phyloP scores from a whole-genome alignment of 768 basidiomycete species.

The Boletellus emodensis region DNA sequence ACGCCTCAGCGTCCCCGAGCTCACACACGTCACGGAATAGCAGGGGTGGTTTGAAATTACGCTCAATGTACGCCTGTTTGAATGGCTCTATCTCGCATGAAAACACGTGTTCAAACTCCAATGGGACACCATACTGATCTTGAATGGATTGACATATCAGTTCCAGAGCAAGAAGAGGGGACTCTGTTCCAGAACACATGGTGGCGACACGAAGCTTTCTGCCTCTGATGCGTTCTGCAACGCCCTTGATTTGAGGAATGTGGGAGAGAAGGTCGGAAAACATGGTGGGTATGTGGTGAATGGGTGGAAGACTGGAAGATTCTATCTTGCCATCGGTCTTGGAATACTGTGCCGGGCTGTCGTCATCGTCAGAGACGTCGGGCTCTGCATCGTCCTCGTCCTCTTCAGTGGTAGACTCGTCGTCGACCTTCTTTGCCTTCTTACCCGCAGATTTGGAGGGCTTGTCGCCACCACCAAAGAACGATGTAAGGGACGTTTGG shows the following conservation, averaged over 20 bases:
- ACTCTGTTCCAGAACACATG: slow-evolving; percentile 97
- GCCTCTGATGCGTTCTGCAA: slow-evolving; percentile 65
- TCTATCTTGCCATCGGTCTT: slow-evolving; percentile 42
- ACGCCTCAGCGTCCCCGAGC: slow-evolving; percentile 76
- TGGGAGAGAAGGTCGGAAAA: slow-evolving; percentile 70
- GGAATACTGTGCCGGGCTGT: slow-evolving; percentile 31
- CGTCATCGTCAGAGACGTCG: slow-evolving; percentile 30
- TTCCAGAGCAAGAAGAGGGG: slow-evolving; percentile 85
- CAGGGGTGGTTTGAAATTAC: slow-evolving; percentile 90
- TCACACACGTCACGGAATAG: slow-evolving; percentile 95
- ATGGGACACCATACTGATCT: slow-evolving; percentile 56
- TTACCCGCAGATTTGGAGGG: slow-evolving; percentile 18
- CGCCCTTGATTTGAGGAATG: slow-evolving; percentile 60
- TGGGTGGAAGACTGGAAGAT: slow-evolving; percentile 69
- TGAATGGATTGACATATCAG: slow-evolving; percentile 74
- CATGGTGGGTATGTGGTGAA: slow-evolving; percentile 65
- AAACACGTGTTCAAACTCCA: slow-evolving; percentile 88
- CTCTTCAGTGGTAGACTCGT: slow-evolving; percentile 29
- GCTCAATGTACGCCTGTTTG: slow-evolving; percentile 96
- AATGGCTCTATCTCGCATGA: slow-evolving; percentile 97
- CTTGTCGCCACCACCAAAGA: slow-evolving; percentile 42
- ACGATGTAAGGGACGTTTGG: slow-evolving; percentile 53
- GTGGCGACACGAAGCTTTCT: slow-evolving; percentile 90
- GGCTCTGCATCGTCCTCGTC: slow-evolving; percentile 34
- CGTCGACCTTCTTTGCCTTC: slow-evolving; percentile 32